Percentiles rank a stretch among this genome's conserved stretches.
Evolutionary conservation across 768 basidiomycete species (phyloP).

Genomic region (Suillus variegatus): DNA sequence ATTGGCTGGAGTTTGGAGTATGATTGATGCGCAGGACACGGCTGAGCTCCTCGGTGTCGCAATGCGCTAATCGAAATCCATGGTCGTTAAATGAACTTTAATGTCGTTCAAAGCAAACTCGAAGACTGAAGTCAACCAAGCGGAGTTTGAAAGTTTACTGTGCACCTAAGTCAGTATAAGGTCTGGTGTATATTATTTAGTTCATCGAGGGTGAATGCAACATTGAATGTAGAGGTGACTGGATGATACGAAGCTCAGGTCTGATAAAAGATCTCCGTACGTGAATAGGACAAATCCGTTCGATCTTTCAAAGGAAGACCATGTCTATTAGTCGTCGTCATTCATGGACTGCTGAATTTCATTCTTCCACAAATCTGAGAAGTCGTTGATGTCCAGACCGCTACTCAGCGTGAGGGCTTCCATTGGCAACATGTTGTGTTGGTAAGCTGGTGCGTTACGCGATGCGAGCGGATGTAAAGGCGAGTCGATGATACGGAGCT

Average conservation of each 20-base stretch:
- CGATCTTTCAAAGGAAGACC: constrained; percentile 19
- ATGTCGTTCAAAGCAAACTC: neutral
- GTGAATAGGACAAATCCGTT: too few species aligned
- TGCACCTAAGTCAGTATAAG: too few species aligned
- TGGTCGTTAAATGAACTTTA: too few species aligned
- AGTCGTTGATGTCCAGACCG: constrained; percentile 72
- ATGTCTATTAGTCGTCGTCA: constrained; percentile 9
- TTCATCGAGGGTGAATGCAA: too few species aligned
- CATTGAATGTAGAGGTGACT: too few species aligned
- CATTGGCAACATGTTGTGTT: constrained; percentile 90
- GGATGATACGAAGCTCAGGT: too few species aligned
- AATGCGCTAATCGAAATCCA: too few species aligned
- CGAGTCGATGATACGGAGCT: constrained; percentile 72
- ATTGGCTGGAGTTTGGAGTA: neutral
- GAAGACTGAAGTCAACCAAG: too few species aligned
- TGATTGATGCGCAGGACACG: neutral
- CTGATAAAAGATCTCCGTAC: too few species aligned
- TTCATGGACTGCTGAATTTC: constrained; percentile 42
- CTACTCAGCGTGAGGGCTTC: constrained; percentile 82
- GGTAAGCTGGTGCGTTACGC: constrained; percentile 69
- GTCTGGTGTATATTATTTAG: too few species aligned
- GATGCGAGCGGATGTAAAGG: constrained; percentile 66
- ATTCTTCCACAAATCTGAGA: constrained; percentile 65
- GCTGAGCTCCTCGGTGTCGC: neutral
- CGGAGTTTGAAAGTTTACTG: too few species aligned